phyloP scores from a whole-genome alignment of 495 filamentous ascomycete genomes.

The Bombardia bombarda region DNA sequence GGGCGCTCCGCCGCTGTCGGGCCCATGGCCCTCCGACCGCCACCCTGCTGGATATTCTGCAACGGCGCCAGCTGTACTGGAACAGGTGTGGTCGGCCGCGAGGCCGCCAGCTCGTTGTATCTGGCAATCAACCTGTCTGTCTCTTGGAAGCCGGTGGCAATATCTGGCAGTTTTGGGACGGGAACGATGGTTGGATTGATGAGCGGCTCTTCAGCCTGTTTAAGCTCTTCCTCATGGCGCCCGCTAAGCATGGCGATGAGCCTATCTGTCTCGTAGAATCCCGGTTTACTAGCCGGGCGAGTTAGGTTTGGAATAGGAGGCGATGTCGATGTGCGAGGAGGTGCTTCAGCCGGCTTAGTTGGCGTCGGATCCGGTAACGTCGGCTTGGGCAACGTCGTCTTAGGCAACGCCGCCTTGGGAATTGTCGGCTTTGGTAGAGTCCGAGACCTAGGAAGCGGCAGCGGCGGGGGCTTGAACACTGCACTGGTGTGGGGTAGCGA shows the following conservation, averaged over 20 bases:
- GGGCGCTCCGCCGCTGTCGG: neutral
- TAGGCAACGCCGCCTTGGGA: too few species aligned
- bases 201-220: too few species aligned
- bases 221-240: neutral
- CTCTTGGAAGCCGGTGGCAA: conserved; percentile 1
- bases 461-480: neutral
- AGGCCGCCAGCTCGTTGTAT: neutral
- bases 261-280: conserved; percentile 14
- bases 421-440: neutral
- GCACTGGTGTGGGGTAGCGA: neutral
- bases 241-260: neutral
- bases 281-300: neutral
- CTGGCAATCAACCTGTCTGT: conserved; percentile 12
- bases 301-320: neutral
- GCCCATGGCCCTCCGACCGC: too few species aligned
- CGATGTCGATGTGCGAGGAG: neutral
- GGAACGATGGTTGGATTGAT: too few species aligned
- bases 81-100: neutral
- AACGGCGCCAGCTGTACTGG: conserved; percentile 8
- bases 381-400: neutral
- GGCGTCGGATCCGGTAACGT: neutral
- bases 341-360: neutral
- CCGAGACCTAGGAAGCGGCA: neutral
- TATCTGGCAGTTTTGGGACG: too few species aligned
- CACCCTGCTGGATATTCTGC: neutral